Evolutionary conservation across 192 early-diverging fungal species (phyloP).

Genomic region (Diversispora eburnea): DNA sequence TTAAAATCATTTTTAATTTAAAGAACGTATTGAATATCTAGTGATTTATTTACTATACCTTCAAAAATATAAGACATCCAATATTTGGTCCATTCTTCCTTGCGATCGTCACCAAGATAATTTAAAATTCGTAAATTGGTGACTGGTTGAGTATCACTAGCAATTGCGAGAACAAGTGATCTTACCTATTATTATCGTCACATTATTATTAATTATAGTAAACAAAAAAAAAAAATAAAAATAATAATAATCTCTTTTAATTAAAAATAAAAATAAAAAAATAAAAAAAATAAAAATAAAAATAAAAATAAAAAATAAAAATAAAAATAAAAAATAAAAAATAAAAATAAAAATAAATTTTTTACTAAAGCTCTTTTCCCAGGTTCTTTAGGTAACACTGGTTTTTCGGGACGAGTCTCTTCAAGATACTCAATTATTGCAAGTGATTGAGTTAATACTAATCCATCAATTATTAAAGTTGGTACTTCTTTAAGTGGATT

Average conservation of each 20-base stretch:
- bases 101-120: conserved; percentile 53
- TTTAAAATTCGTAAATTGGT: conserved; percentile 77
- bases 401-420: conserved; percentile 61
- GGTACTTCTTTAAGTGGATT: conserved; percentile 74
- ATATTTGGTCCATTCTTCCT: conserved; percentile 58
- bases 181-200: conserved; percentile 64
- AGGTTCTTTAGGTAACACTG: conserved; percentile 73
- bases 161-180: conserved; percentile 65
- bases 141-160: conserved; percentile 83
- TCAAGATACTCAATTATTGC: conserved; percentile 91
- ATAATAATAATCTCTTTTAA: too few relatives aligned
- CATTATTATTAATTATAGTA: too few relatives aligned
- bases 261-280: background rate
- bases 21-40: background rate
- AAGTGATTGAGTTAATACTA: conserved; percentile 59
- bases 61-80: conserved; percentile 58
- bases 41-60: conserved; percentile 36
- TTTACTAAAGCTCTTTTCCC: conserved; percentile 57
- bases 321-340: background rate
- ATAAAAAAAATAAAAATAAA: background rate
- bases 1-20: background rate
- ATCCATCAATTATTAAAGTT: conserved; percentile 56
- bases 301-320: too few relatives aligned
- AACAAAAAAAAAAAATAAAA: too few relatives aligned
- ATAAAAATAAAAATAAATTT: background rate